Conservation (phyloP, 345 rosid species). For the Jatropha curcas region DNA sequence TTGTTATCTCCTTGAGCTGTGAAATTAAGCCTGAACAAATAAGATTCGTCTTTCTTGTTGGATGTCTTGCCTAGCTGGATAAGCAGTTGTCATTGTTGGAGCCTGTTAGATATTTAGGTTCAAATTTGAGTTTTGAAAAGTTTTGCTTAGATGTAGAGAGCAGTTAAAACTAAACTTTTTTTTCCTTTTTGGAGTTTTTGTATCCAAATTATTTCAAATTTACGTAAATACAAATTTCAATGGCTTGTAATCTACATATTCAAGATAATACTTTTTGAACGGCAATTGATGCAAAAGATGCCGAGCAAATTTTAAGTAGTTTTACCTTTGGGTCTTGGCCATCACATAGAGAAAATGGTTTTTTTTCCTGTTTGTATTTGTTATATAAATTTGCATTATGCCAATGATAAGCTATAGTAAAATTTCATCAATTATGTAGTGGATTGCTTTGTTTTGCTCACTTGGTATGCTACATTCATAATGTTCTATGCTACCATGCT, state of each 20-base stretch:
- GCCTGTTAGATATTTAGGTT: background rate
- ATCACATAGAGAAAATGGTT: background rate
- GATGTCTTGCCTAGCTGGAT: background rate
- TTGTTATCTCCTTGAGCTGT: too few relatives aligned
- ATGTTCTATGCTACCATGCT: background rate
- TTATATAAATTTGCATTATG: background rate
- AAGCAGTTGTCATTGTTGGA: background rate
- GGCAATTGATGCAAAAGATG: background rate
- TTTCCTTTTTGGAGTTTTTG: background rate
- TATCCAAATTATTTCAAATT: background rate
- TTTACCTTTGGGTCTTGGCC: background rate
- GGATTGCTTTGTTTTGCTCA: background rate
- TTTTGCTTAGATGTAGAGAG: background rate
- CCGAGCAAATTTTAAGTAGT: background rate
- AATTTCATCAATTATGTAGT: too few relatives aligned
- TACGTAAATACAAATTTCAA: background rate
- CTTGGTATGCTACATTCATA: background rate
- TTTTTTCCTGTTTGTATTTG: background rate
- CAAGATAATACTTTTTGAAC: background rate
- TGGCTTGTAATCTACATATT: background rate
- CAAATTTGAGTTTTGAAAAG: background rate
- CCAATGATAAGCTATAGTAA: background rate
- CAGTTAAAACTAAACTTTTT: background rate
- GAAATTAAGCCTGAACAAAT: too few relatives aligned
- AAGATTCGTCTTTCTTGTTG: too few relatives aligned